Evolutionary conservation across 768 basidiomycete species (phyloP).

Genomic region (Xanthoconium purpureum): DNA sequence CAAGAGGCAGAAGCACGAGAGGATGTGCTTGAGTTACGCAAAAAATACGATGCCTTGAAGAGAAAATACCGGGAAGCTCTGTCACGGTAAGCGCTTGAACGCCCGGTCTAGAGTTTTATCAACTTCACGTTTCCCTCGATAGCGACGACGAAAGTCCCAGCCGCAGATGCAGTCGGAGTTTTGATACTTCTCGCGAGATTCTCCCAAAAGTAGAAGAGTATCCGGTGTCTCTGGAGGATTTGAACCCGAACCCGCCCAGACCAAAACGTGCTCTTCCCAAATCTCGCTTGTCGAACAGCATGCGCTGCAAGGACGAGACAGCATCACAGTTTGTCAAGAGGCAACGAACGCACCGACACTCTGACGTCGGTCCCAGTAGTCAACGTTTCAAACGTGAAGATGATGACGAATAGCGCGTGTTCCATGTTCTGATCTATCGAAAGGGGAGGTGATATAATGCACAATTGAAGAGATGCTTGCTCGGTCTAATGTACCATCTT

Average conservation of each 20-base stretch:
- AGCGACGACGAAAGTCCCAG: constrained; percentile 12
- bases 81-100: constrained; percentile 11
- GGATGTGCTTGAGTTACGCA: constrained; percentile 39
- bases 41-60: constrained; percentile 32
- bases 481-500: neutral
- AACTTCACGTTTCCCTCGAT: neutral
- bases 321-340: constrained; percentile 17
- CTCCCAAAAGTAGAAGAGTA: constrained; percentile 24
- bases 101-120: neutral
- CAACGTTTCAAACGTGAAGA: constrained; percentile 13
- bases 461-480: neutral
- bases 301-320: constrained; percentile 5
- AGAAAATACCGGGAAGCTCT: constrained; percentile 20
- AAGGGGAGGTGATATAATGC: neutral
- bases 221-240: constrained; percentile 13
- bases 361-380: constrained; percentile 14
- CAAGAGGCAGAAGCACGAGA: constrained; percentile 36
- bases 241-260: constrained; percentile 6
- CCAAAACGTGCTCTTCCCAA: constrained; percentile 31
- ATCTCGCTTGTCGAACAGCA: constrained; percentile 11
- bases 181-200: constrained; percentile 10
- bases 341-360: constrained; percentile 22
- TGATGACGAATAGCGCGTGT: constrained; percentile 12
- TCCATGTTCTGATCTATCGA: neutral
- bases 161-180: constrained; percentile 8